phyloP scores from a whole-genome alignment of 2,329 filamentous ascomycete species.

The Aspergillus piperis region DNA sequence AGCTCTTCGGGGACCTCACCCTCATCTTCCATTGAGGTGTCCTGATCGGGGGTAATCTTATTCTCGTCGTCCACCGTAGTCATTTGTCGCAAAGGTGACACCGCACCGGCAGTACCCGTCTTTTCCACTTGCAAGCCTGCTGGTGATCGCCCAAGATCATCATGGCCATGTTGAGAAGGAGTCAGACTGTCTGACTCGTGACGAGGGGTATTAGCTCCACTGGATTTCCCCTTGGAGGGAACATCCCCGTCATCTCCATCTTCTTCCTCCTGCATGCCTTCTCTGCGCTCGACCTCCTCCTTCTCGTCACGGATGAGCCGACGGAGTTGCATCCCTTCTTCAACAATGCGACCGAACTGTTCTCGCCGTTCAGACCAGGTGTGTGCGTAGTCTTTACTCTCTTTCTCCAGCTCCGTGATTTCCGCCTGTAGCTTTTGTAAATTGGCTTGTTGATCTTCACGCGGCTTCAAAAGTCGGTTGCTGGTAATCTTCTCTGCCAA shows the following conservation, averaged over 20 bases:
- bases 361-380: slow-evolving; percentile 84
- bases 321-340: slow-evolving; percentile 84
- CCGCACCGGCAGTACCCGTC: slow-evolving; percentile 31
- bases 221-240: slow-evolving; percentile 51
- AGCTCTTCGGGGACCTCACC: slow-evolving; percentile 49
- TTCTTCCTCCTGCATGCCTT: slow-evolving; percentile 71
- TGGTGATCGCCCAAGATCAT: slow-evolving; percentile 33
- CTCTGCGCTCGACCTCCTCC: slow-evolving; percentile 84
- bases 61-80: slow-evolving; percentile 42
- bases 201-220: slow-evolving; percentile 52
- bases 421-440: slow-evolving; percentile 83
- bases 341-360: slow-evolving; percentile 85
- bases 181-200: slow-evolving; percentile 50
- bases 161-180: slow-evolving; percentile 36
- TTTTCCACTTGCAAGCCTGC: slow-evolving; percentile 36
- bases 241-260: slow-evolving; percentile 58
- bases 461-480: slow-evolving; percentile 74
- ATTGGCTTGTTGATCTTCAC: slow-evolving; percentile 79
- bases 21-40: slow-evolving; percentile 62
- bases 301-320: slow-evolving; percentile 91
- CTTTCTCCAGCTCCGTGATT: slow-evolving; percentile 80
- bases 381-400: slow-evolving; percentile 76
- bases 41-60: slow-evolving; percentile 43
- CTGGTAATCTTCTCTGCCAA: slow-evolving; percentile 83
- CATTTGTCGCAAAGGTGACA: slow-evolving; percentile 42